Percentiles rank a stretch among this genome's conserved stretches.
Conservation (phyloP, 2,329 filamentous ascomycete species). For the Pseudogymnoascus sp. region DNA sequence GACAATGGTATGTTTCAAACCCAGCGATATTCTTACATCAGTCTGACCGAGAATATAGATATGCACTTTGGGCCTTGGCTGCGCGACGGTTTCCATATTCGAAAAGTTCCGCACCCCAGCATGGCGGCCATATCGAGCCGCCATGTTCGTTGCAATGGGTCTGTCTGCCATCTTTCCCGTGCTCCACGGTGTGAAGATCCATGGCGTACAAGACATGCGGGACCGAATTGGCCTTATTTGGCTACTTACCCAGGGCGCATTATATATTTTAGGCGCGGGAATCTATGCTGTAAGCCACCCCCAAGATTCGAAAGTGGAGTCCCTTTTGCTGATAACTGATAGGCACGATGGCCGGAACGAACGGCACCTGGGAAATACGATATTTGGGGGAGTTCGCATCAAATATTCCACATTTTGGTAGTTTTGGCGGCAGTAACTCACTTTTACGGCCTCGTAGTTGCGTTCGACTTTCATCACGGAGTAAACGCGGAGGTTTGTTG, state of each 20-base stretch:
- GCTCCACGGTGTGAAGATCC: constrained; percentile 61
- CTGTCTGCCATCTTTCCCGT: constrained; percentile 77
- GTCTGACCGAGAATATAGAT: constrained; percentile 48
- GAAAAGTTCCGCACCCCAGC: constrained; percentile 75
- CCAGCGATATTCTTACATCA: background rate
- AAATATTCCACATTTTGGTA: constrained; percentile 90
- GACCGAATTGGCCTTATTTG: constrained; percentile 71
- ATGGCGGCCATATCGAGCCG: constrained; percentile 76
- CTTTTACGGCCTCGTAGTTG: constrained; percentile 69
- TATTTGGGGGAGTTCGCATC: constrained; percentile 87
- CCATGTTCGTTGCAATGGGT: constrained; percentile 85
- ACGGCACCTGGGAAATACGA: constrained; percentile 72
- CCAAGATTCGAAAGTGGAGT: background rate
- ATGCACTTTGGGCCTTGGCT: constrained; percentile 65
- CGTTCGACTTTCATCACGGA: constrained; percentile 78
- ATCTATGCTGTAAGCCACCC: constrained; percentile 65
- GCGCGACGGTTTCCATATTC: constrained; percentile 66
- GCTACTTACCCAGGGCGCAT: constrained; percentile 67
- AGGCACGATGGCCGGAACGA: constrained; percentile 76
- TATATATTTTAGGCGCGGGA: constrained; percentile 80
- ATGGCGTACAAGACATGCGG: constrained; percentile 58
- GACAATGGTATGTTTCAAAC: constrained; percentile 50
- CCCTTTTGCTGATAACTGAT: constrained; percentile 17
- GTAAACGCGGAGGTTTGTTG: constrained; percentile 13
- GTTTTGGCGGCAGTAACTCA: constrained; percentile 75